Conservation (phyloP, 2,329 filamentous ascomycete species). For the Cryphonectria radicalis region DNA sequence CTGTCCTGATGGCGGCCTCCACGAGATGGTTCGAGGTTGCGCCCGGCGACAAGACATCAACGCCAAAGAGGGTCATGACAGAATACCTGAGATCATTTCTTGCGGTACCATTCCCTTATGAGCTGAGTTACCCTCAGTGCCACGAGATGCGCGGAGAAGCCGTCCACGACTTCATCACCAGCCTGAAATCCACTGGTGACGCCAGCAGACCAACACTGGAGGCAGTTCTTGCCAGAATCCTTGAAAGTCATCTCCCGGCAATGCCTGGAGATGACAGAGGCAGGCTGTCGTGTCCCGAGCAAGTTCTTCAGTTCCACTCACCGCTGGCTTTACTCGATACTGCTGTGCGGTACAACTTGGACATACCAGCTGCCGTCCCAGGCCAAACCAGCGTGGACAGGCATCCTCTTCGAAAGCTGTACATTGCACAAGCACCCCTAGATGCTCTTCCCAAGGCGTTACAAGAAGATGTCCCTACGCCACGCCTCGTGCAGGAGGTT, state of each 20-base stretch:
- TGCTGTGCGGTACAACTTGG: conserved; percentile 52
- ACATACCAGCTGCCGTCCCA: background rate
- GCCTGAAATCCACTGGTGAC: conserved; percentile 11
- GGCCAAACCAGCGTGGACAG: background rate
- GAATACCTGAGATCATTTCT: conserved; percentile 17
- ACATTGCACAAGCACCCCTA: conserved; percentile 83
- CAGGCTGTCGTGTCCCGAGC: background rate
- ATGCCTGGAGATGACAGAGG: background rate
- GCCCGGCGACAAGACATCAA: background rate
- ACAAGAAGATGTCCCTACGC: conserved; percentile 68
- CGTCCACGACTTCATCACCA: conserved; percentile 13
- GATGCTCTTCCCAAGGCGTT: conserved; percentile 67
- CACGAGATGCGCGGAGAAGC: background rate
- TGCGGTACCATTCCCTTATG: conserved; percentile 20
- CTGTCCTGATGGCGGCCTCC: conserved; percentile 17
- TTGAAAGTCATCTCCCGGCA: conserved; percentile 12
- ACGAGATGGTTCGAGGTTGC: conserved; percentile 24
- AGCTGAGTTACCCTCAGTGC: conserved; percentile 27
- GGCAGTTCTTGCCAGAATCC: background rate
- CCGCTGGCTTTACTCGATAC: conserved; percentile 69
- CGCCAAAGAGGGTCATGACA: conserved; percentile 6
- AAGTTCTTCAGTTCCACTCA: conserved; percentile 61
- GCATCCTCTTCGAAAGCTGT: conserved; percentile 56
- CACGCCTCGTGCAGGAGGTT: conserved; percentile 62
- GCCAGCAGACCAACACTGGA: background rate